Evolutionary conservation across 129 eudicot genomes (phyloP).

Genomic region (Pulicaria dysenterica): DNA sequence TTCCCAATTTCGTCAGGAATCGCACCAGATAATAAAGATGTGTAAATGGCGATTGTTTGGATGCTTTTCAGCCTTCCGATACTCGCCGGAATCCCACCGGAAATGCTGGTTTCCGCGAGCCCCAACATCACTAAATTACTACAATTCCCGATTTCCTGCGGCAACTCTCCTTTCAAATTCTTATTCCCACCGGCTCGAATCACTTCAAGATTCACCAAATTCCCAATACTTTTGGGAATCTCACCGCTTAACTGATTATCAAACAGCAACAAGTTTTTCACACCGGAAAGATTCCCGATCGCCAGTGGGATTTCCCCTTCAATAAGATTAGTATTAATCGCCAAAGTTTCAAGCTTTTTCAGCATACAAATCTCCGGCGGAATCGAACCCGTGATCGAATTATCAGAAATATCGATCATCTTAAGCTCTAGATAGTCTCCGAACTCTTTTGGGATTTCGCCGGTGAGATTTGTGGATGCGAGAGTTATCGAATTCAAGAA

Average conservation of each 20-base stretch:
- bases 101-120: constrained; percentile 84
- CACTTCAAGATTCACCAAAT: constrained; percentile 54
- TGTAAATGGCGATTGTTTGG: constrained; percentile 82
- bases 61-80: constrained; percentile 68
- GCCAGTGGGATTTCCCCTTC: constrained; percentile 66
- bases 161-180: constrained; percentile 78
- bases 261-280: constrained; percentile 48
- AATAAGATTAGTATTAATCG: constrained; percentile 59
- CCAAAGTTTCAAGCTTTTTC: constrained; percentile 44
- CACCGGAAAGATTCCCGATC: constrained; percentile 64
- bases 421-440: constrained; percentile 71
- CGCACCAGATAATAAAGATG: constrained; percentile 62
- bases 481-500: constrained; percentile 52
- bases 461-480: constrained; percentile 79
- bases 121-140: constrained; percentile 62
- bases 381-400: constrained; percentile 61
- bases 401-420: constrained; percentile 66
- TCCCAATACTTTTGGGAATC: constrained; percentile 75
- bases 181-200: constrained; percentile 91
- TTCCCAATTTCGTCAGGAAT: constrained; percentile 93
- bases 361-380: constrained; percentile 72
- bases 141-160: constrained; percentile 82
- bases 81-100: constrained; percentile 67
- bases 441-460: constrained; percentile 67
- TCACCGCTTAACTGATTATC: constrained; percentile 85